Conservation (phyloP, 2,329 filamentous ascomycete genomes). For the Chrysosphaeria jannelii region DNA sequence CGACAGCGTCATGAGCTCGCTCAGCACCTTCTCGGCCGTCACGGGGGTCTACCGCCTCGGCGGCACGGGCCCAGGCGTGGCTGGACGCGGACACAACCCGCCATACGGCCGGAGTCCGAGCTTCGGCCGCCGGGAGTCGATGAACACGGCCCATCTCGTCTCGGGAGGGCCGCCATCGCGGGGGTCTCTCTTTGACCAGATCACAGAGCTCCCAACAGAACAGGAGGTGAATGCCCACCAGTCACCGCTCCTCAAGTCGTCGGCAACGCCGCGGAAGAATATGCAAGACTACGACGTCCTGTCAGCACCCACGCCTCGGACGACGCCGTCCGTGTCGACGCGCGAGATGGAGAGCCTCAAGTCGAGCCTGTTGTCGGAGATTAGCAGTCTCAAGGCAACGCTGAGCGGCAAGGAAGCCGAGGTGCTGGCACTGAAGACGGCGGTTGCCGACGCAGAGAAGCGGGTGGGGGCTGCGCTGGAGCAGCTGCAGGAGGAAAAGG, state of each 20-base stretch:
- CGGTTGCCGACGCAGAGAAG: constrained; percentile 71
- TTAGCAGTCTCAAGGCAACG: constrained; percentile 77
- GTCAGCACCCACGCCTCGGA: constrained; percentile 75
- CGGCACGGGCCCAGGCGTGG: constrained; percentile 28
- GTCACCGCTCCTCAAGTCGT: constrained; percentile 10
- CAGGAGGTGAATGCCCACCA: constrained; percentile 21
- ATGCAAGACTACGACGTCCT: constrained; percentile 79
- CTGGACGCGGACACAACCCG: no score
- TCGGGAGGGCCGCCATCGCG: no score
- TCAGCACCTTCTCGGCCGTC: constrained; percentile 72
- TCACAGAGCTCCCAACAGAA: no score
- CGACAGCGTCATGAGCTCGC: constrained; percentile 49
- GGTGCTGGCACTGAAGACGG: constrained; percentile 58
- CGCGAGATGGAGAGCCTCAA: constrained; percentile 82
- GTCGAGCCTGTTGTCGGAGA: constrained; percentile 69
- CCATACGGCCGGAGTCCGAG: no score
- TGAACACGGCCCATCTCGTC: constrained; percentile 44
- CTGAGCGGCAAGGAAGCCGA: constrained; percentile 84
- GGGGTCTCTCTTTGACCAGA: constrained; percentile 70
- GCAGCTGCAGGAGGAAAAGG: constrained; percentile 47
- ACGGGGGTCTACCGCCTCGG: constrained; percentile 13
- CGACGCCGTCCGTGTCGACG: constrained; percentile 68
- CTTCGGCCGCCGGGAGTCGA: not conserved
- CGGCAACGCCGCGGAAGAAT: constrained; percentile 20
- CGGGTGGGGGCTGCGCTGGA: constrained; percentile 69